phyloP scores from a whole-genome alignment of 768 basidiomycete genomes.

The Lactarius quietus region DNA sequence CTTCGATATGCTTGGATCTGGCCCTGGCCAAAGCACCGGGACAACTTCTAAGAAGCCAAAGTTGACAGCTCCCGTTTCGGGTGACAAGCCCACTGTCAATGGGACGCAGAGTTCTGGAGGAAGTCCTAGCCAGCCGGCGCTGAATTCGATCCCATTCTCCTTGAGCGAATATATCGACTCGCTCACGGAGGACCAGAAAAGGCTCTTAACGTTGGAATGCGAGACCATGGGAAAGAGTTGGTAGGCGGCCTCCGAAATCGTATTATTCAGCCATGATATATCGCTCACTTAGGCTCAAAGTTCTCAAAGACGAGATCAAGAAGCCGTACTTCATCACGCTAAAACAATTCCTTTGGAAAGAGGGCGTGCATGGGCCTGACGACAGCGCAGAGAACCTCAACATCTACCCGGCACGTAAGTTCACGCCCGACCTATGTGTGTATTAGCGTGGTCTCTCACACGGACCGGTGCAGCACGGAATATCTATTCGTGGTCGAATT shows the following conservation, averaged over 20 bases:
- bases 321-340: conserved; percentile 74
- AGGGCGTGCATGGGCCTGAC: conserved; percentile 54
- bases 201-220: conserved; percentile 63
- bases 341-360: conserved; percentile 64
- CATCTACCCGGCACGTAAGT: conserved; percentile 78
- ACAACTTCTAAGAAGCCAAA: conserved; percentile 49
- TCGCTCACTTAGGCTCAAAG: conserved; percentile 53
- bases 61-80: conserved; percentile 25
- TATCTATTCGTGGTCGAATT: conserved; percentile 87
- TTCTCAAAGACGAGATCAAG: conserved; percentile 68
- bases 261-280: conserved; percentile 4
- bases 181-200: conserved; percentile 53
- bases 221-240: conserved; percentile 73
- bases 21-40: conserved; percentile 31
- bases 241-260: conserved; percentile 35
- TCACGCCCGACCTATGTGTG: background rate
- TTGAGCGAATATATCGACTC: conserved; percentile 48
- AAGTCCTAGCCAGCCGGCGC: conserved; percentile 29
- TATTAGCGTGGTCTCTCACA: background rate
- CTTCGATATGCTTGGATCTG: conserved; percentile 54
- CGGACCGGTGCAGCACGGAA: conserved; percentile 54
- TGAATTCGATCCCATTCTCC: conserved; percentile 72
- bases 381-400: conserved; percentile 46
- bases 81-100: conserved; percentile 5
- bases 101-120: background rate